These are phyloP conservation scores for Cryptosporidium sp. DNA, from an alignment of 169 alveolate genomes.

Conservation along the genomic window DNA sequence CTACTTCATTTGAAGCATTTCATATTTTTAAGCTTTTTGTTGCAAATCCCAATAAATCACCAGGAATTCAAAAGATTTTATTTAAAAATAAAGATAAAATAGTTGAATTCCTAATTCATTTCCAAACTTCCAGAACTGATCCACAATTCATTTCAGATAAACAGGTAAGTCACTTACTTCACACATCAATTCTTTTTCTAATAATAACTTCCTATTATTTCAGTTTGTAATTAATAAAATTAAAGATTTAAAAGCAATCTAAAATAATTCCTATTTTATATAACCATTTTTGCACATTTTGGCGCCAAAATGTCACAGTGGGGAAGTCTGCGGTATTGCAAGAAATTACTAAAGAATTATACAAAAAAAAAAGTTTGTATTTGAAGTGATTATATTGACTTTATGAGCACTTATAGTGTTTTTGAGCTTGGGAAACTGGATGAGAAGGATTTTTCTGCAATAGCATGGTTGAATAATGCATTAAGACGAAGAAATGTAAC, in stretches of 20 bases:
- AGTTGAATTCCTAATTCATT: constrained; percentile 29
- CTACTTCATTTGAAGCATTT: constrained; percentile 76
- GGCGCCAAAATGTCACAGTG: constrained; percentile 5
- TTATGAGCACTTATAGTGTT: background rate
- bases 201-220: background rate
- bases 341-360: background rate
- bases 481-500: constrained; percentile 9
- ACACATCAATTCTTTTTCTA: background rate
- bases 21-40: constrained; percentile 79
- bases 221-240: constrained; percentile 29
- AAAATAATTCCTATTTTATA: background rate
- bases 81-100: constrained; percentile 37
- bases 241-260: constrained; percentile 12
- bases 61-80: constrained; percentile 53
- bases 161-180: constrained; percentile 48
- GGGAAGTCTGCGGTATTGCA: background rate
- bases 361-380: background rate
- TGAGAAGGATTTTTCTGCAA: constrained; percentile 35
- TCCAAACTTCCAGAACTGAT: constrained; percentile 59
- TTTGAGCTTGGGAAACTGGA: constrained; percentile 7
- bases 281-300: background rate
- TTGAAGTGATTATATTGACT: background rate
- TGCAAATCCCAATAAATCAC: constrained; percentile 77
- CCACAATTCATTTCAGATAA: constrained; percentile 26
- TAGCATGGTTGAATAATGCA: constrained; percentile 54